phyloP scores from a whole-genome alignment of 2,329 filamentous ascomycete species.

The Alternaria dauci region DNA sequence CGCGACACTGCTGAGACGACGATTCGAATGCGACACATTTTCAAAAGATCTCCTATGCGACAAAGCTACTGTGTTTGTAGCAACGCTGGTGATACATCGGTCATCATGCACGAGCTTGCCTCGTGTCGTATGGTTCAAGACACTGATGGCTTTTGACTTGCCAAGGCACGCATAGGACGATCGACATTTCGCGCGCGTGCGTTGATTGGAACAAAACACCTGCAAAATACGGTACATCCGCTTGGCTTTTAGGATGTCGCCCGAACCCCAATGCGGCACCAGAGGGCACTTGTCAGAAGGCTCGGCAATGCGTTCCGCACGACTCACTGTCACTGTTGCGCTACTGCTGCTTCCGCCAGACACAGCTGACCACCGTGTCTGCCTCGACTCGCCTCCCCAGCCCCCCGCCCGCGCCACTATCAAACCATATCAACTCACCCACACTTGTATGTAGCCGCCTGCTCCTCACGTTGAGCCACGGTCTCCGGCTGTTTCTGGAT shows the following conservation, averaged over 20 bases:
- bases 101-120: background rate
- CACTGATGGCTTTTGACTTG: background rate
- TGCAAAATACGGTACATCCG: background rate
- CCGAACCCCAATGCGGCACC: background rate
- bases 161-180: background rate
- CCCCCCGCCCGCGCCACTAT: constrained; percentile 1
- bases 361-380: background rate
- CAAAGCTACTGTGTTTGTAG: background rate
- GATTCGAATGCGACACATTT: background rate
- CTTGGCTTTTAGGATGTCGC: background rate
- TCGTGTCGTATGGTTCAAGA: background rate
- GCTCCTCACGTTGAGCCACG: background rate
- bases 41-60: constrained; percentile 2
- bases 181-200: background rate
- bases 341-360: background rate
- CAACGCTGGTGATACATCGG: background rate
- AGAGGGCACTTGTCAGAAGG: background rate
- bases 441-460: background rate
- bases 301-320: background rate
- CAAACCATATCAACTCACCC: background rate
- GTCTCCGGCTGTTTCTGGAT: background rate
- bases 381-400: background rate
- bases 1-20: background rate
- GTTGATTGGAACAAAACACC: background rate
- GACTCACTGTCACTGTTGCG: background rate